These are phyloP conservation scores for Citrus australasica DNA, from an alignment of 345 rosid genomes.

Conservation along the genomic window DNA sequence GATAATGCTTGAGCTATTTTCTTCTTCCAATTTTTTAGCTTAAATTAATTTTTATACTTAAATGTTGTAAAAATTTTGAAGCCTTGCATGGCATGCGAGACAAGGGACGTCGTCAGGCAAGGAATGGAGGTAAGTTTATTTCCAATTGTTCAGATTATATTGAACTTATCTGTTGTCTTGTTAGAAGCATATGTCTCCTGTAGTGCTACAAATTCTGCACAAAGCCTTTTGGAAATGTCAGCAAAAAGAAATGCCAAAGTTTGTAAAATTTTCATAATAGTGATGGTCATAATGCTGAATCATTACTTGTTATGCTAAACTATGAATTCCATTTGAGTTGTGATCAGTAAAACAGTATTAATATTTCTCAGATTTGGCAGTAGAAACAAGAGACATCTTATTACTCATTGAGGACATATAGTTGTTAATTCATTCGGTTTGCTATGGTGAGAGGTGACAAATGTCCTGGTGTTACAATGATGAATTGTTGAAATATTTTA, in stretches of 20 bases:
- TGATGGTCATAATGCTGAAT: neutral
- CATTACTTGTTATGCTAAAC: no score
- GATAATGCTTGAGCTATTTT: neutral
- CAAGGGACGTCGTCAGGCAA: constrained; percentile 13
- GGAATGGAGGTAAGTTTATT: constrained; percentile 9
- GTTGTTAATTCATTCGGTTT: neutral
- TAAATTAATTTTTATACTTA: neutral
- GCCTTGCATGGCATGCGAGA: constrained; percentile 20
- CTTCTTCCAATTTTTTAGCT: neutral
- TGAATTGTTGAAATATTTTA: neutral
- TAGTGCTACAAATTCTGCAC: neutral
- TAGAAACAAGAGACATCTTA: neutral
- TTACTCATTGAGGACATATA: neutral
- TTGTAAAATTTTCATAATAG: neutral
- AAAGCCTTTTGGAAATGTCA: neutral
- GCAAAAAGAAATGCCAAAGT: neutral
- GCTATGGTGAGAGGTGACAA: neutral
- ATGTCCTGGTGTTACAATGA: neutral
- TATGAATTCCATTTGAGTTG: neutral
- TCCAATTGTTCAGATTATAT: neutral
- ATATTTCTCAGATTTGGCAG: neutral
- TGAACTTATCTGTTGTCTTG: neutral
- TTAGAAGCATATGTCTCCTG: no score
- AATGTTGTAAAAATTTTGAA: constrained; percentile 11
- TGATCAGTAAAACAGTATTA: neutral